Conservation (phyloP, 441 rosid genomes). For the Gossypium trilobum region DNA sequence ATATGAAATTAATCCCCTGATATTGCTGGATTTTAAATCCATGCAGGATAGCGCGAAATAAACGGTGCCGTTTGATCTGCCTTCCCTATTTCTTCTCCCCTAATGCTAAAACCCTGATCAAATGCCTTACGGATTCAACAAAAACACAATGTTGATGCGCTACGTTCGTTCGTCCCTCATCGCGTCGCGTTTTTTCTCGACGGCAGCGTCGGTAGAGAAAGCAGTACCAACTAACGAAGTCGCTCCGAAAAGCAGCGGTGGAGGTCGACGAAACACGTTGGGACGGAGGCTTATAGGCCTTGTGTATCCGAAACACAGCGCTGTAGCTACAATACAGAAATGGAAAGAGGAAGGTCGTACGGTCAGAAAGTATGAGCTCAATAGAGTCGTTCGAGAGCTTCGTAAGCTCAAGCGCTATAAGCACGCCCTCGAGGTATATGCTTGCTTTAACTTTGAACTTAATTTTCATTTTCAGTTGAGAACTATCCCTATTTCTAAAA, state of each 20-base stretch:
- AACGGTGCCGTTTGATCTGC: neutral
- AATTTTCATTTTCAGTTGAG: neutral
- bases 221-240: neutral
- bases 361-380: slow-evolving; percentile 62
- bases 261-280: neutral
- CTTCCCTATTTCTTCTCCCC: neutral
- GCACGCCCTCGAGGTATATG: slow-evolving; percentile 70
- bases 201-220: slow-evolving; percentile 17
- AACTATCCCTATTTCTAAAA: neutral
- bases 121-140: neutral
- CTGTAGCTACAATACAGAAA: slow-evolving; percentile 52
- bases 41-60: neutral
- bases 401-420: slow-evolving; percentile 78
- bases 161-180: slow-evolving; percentile 28
- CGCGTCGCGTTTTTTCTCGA: slow-evolving; percentile 38
- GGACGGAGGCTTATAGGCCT: neutral
- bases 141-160: slow-evolving; percentile 27
- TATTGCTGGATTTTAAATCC: neutral
- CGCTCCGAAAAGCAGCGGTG: neutral
- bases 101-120: neutral
- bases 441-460: neutral
- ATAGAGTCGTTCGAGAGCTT: slow-evolving; percentile 73
- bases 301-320: slow-evolving; percentile 56
- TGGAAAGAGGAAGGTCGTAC: slow-evolving; percentile 73
- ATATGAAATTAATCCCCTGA: neutral